Evolutionary conservation across 1,284 basidiomycete species (phyloP), one percentile per base, ranked within the genome.

Genomic region (Sporisorium sorghi): DNA sequence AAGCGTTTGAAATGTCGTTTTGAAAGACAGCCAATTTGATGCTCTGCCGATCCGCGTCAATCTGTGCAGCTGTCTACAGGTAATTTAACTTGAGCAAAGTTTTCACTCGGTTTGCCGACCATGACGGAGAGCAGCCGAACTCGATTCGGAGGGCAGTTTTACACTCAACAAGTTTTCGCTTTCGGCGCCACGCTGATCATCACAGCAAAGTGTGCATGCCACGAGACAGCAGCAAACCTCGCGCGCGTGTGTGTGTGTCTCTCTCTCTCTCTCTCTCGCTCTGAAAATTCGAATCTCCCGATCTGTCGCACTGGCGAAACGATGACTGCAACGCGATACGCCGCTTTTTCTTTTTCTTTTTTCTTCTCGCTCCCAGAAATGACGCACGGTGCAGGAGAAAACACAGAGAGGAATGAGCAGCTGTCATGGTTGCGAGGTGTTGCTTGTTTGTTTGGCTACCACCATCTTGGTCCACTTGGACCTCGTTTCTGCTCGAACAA

Each of bases 51-150:
- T 47, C 53, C 33, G 23, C 42, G 53, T 33, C 43, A 55, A 55
- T 55, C 53, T 28, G 30, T 55, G 53, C 53, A 55, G 53, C 42
- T 55, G 53, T 43, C 23, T 30, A n/a, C n/a, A n/a, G n/a, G n/a
- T n/a, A n/a, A n/a, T n/a, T n/a, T n/a, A n/a, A n/a, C n/a, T n/a
- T n/a, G n/a, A n/a, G n/a, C n/a, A n/a, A 19, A 17, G 9, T 32
- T 28, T 32, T 28, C 26, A n/a, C 15, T 23, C 15, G 12, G 7
- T 33, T 32, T 48, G 30, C 46, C 46, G 46, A 10, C n/a, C 17
- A 37, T 33, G 48, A 37, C 35, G 8, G 35, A n/a, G n/a, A 37
- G 35, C 35, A 37, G 5, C 17, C 35, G 17, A n/a, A 37, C n/a
- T n/a, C n/a, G n/a, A n/a, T n/a, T n/a, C n/a, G n/a, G n/a, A n/a